Evolutionary conservation across 1,284 basidiomycete genomes (phyloP), one percentile per base, ranked within the genome.

Genomic region (Ustilago tritici): DNA sequence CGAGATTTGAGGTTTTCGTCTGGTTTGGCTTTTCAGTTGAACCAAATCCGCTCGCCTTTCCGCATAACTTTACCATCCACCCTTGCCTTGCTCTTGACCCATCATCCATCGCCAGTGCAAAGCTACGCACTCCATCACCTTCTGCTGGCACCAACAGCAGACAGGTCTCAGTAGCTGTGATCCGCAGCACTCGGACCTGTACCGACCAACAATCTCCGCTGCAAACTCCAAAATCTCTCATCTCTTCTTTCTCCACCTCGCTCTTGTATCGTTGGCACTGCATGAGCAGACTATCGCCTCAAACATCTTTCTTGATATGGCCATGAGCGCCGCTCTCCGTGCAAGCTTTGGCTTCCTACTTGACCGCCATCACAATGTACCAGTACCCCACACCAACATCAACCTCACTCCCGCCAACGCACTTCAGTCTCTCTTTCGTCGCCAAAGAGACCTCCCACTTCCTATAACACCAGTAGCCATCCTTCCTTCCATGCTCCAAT

Each of bases 321-420:
- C 65, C 58, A 56, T 76, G 47, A 59, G 65, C 50, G 70, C 69
- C 52, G 65, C 41, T 59, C 54, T 76, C n/a, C 69, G 74, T 12
- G 74, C 56, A 52, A 46, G 74, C 62, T 67, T 76, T n/a, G 69
- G 65, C 69, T 71, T 71, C 63, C 65, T 76, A 41, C 49, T 65
- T 19, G 62, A 68, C 36, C 69, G 69, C 46, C 65, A 69, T 0
- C 69, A 71, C 23, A 40, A 65, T 61, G 61, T 56, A 10, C 49
- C 63, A 19, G 3, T 56, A 12, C 17, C 50, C 14, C 41, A 43
- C 31, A 36, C 53, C 43, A 65, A 50, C 59, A 67, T 70, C 64
- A 65, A 70, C 56, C 35, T 68, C 59, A 77, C 66, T 14, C 70
- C 75, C 4, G 58, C 70, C 47, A 69, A 70, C 50, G 61, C 75